Evolutionary conservation across 345 rosid genomes (phyloP).

Genomic region (Gossypioides kirkii): DNA sequence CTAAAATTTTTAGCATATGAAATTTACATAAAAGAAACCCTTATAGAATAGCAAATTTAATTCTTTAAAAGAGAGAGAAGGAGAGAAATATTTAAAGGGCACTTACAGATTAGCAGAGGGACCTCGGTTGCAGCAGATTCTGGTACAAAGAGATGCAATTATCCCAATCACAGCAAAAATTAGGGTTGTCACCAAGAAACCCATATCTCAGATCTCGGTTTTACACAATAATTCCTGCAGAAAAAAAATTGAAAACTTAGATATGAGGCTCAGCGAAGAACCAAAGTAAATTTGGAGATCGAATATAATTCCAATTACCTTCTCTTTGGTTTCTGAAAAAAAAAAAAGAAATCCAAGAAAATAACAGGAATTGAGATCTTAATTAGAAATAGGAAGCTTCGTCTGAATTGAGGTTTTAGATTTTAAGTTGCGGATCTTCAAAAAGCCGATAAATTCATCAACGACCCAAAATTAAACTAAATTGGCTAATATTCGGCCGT

Average conservation of each 20-base stretch:
- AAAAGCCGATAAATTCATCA: background rate
- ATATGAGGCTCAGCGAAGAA: background rate
- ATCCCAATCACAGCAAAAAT: constrained; percentile 77
- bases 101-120: constrained; percentile 87
- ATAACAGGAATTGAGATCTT: background rate
- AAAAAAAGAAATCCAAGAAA: background rate
- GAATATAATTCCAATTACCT: background rate
- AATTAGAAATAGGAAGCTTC: background rate
- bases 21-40: background rate
- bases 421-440: background rate
- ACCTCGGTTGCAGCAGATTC: constrained; percentile 90
- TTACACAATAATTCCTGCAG: constrained; percentile 19
- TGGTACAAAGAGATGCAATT: constrained; percentile 66
- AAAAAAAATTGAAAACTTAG: background rate
- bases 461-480: background rate
- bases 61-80: background rate
- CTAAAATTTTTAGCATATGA: background rate
- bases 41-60: background rate
- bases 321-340: background rate
- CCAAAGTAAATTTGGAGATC: background rate
- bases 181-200: constrained; percentile 77
- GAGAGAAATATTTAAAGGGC: background rate
- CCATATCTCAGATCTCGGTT: constrained; percentile 55
- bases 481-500: background rate
- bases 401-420: background rate